phyloP scores from a whole-genome alignment of 2,329 filamentous ascomycete species.

The Trichoderma gracile region DNA sequence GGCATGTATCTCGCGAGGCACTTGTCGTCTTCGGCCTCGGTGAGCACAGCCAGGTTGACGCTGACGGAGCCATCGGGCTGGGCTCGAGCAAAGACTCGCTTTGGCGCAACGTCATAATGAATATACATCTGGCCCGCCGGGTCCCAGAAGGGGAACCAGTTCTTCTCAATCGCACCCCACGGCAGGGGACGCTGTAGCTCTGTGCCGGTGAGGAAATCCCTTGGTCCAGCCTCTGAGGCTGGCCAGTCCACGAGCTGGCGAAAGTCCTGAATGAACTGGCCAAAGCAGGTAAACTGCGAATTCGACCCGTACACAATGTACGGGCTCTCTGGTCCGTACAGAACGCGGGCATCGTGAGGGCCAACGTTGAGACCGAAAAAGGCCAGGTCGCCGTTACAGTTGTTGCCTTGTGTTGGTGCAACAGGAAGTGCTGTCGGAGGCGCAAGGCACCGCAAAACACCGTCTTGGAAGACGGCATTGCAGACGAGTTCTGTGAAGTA shows the following conservation, averaged over 20 bases:
- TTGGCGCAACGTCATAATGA: slow-evolving; percentile 55
- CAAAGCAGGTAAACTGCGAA: slow-evolving; percentile 56
- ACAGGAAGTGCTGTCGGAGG: slow-evolving; percentile 48
- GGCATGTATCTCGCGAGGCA: slow-evolving; percentile 53
- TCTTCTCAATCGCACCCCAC: slow-evolving; percentile 55
- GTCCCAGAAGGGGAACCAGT: slow-evolving; percentile 65
- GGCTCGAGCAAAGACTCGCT: slow-evolving; percentile 52
- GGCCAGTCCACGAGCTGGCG: slow-evolving; percentile 49
- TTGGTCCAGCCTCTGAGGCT: slow-evolving; percentile 31
- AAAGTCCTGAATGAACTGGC: slow-evolving; percentile 58
- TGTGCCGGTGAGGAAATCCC: slow-evolving; percentile 46
- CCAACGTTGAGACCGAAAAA: slow-evolving; percentile 50
- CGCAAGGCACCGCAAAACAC: slow-evolving; percentile 46
- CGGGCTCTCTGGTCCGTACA: slow-evolving; percentile 53
- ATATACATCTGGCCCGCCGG: slow-evolving; percentile 46
- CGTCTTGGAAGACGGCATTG: slow-evolving; percentile 48
- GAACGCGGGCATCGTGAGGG: slow-evolving; percentile 60
- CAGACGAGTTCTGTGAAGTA: slow-evolving; percentile 51
- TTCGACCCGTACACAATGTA: slow-evolving; percentile 59
- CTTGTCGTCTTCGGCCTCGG: slow-evolving; percentile 42
- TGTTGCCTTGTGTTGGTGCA: slow-evolving; percentile 44
- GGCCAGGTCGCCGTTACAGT: slow-evolving; percentile 48
- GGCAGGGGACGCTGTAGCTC: slow-evolving; percentile 55
- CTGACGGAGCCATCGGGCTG: slow-evolving; percentile 48
- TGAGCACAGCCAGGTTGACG: slow-evolving; percentile 45